Evolutionary conservation across 2,329 filamentous ascomycete species (phyloP), one percentile per base, ranked within the genome.

Genomic region (Elsinoe necatrix): DNA sequence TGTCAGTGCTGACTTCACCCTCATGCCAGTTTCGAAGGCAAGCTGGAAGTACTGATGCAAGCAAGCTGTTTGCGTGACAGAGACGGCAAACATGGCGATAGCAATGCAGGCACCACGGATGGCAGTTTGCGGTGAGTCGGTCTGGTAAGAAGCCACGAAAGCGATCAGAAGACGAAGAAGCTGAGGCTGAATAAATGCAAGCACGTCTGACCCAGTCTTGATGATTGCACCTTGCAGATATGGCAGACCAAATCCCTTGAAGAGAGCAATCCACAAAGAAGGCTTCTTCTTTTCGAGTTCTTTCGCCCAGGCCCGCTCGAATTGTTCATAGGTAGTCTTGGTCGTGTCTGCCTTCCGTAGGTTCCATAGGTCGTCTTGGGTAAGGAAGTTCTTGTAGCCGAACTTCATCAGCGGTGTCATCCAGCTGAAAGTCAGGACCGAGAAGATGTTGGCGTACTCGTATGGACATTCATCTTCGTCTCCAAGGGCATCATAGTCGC

Each of bases 361-460:
- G 59, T 89, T 92, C 95, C 95, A 98, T 21, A 98, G 79, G 70
- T 98, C 92, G 61, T 96, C 89, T 69, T 97, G 90, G 1, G 90
- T 95, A 60, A 98, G 77, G 69, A 84, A 98, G 58, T 91, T 83
- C 67, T 86, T 88, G 75, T 98, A 97, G 1, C 93, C 93, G 67
- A 86, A 86, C 67, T 84, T 90, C 93, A 98, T 98, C 81, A 98
- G 75, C 0, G 93, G 91, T 0, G 93, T 97, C 92, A 98, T 96
- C 93, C 93, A 98, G 56, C 87, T 85, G 71, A 98, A 98, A 0
- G 92, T 95, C 45, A 98, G 79, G 52, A 88, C 83, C 3, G 92
- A 95, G 73, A 98, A 98, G 54, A 97, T 78, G 59, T 92, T 90
- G 11, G 93, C 91, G 69, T 95, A 95, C 72, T 97, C 91, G 60